phyloP scores from a whole-genome alignment of 345 rosid species.

The Rubroshorea leprosula region DNA sequence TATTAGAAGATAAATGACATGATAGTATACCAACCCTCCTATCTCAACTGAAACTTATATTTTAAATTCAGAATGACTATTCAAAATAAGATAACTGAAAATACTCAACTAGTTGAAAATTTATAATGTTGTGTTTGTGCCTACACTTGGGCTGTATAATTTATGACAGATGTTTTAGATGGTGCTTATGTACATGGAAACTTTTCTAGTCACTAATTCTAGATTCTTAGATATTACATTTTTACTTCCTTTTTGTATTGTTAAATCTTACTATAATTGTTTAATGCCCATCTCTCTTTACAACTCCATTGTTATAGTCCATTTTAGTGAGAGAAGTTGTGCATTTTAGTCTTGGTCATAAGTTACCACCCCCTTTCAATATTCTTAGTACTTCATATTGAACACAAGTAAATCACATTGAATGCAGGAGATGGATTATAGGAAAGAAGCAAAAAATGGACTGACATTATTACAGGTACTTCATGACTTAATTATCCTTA shows the following conservation, averaged over 20 bases:
- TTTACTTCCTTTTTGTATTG: neutral
- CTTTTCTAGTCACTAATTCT: neutral
- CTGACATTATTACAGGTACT: constrained; percentile 14
- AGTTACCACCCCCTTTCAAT: too few species aligned
- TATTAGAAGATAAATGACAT: neutral
- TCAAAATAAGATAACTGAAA: neutral
- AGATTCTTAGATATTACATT: neutral
- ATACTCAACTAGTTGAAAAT: neutral
- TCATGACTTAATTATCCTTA: too few species aligned
- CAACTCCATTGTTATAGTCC: neutral
- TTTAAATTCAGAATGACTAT: neutral
- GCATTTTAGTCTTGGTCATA: too few species aligned
- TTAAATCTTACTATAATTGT: neutral
- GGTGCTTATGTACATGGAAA: neutral
- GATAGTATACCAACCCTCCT: neutral
- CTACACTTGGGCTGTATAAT: neutral
- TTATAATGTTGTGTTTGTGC: neutral
- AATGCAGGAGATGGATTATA: constrained; percentile 99
- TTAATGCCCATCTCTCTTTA: neutral
- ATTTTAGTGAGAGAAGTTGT: neutral
- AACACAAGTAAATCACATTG: constrained; percentile 97
- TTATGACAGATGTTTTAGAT: neutral
- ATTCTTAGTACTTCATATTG: constrained; percentile 91
- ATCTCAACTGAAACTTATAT: neutral
- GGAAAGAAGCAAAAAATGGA: constrained; percentile 85